Evolutionary conservation across 2,329 filamentous ascomycete genomes (phyloP).

Genomic region (Cytospora leucostoma): DNA sequence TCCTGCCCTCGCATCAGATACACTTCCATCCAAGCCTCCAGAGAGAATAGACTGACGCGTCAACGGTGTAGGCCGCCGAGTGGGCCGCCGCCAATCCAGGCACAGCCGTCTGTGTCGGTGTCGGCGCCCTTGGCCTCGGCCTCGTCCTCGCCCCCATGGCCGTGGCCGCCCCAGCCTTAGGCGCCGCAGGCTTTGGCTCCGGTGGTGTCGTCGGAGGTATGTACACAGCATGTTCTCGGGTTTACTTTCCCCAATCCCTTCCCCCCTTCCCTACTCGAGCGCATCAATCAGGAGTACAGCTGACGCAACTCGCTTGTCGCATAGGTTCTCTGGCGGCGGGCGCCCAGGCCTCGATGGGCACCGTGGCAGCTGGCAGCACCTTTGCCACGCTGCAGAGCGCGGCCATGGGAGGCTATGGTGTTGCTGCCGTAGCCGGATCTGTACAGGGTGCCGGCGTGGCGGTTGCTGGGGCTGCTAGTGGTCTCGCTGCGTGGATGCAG

Average conservation of each 20-base stretch:
- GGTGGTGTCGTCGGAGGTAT: constrained; percentile 25
- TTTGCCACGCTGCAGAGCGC: constrained; percentile 33
- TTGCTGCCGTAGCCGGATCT: constrained; percentile 21
- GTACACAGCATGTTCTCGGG: background rate
- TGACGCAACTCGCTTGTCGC: background rate
- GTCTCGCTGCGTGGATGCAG: constrained; percentile 3
- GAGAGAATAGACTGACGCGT: background rate
- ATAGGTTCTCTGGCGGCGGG: constrained; percentile 31
- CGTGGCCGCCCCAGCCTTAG: constrained; percentile 19
- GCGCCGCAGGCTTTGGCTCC: constrained; percentile 21
- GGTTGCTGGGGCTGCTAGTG: constrained; percentile 9
- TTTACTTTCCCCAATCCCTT: background rate
- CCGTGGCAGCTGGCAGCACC: constrained; percentile 28
- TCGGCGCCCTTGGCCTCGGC: background rate
- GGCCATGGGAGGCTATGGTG: constrained; percentile 31
- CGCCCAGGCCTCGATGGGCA: constrained; percentile 25
- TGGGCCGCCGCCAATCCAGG: constrained; percentile 18
- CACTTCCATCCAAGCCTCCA: background rate
- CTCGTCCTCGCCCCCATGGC: constrained; percentile 23
- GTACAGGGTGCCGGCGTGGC: constrained; percentile 24
- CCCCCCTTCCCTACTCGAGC: background rate
- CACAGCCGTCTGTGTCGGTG: background rate
- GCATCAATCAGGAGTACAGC: background rate
- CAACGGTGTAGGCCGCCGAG: background rate
- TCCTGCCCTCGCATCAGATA: background rate